Percentiles rank a stretch among this genome's conserved stretches.
Conservation (phyloP, 1,284 basidiomycete species). For the Heterobasidion annosum region DNA sequence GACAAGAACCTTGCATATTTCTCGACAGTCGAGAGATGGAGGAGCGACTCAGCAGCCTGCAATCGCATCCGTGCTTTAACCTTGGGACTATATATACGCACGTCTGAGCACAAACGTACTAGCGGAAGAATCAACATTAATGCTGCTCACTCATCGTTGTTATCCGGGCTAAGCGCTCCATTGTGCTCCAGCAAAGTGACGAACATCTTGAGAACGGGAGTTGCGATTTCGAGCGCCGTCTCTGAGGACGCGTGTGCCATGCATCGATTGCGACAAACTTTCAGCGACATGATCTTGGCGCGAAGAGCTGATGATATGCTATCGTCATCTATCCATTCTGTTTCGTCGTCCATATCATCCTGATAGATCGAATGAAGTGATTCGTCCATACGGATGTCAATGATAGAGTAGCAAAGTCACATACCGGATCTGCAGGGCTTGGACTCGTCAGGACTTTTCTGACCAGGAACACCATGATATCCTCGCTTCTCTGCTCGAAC, state of each 20-base stretch:
- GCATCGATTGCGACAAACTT: constrained; percentile 74
- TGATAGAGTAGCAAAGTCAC: constrained; percentile 1
- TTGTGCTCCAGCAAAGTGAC: constrained; percentile 55
- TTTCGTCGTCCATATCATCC: constrained; percentile 44
- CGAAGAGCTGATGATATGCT: constrained; percentile 44
- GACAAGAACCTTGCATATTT: constrained; percentile 54
- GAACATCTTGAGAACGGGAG: constrained; percentile 72
- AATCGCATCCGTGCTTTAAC: constrained; percentile 68
- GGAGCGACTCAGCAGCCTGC: constrained; percentile 71
- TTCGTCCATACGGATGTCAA: not conserved
- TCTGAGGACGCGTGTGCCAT: constrained; percentile 56
- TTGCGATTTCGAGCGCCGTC: constrained; percentile 56
- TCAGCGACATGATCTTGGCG: constrained; percentile 70
- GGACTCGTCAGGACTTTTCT: constrained; percentile 64
- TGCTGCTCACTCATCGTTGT: constrained; percentile 54
- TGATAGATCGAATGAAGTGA: constrained; percentile 7
- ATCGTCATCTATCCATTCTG: constrained; percentile 72
- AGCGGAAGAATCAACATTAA: not conserved
- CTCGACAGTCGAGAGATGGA: constrained; percentile 70
- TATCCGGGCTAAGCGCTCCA: constrained; percentile 54
- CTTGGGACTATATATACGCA: constrained; percentile 31
- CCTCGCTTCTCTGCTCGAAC: constrained; percentile 72
- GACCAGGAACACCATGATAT: constrained; percentile 64
- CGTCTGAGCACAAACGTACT: not conserved
- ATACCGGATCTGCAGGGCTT: constrained; percentile 37